Evolutionary conservation across 192 early-diverging fungal species (phyloP).

Genomic region (Powellomyces hirtus): DNA sequence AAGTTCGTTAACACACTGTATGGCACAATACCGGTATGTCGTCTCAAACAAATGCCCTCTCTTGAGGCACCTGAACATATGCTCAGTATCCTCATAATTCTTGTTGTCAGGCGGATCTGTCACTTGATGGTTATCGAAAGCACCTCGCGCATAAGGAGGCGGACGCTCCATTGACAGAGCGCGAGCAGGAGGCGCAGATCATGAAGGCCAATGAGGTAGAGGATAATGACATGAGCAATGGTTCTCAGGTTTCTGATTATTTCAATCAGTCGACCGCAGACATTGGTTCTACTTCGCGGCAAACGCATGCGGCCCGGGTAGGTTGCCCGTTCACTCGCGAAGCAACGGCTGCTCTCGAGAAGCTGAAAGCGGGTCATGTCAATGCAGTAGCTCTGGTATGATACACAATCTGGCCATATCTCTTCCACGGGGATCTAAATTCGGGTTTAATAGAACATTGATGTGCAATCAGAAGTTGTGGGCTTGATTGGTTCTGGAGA

Average conservation of each 20-base stretch:
- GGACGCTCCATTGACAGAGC: slow-evolving; percentile 78
- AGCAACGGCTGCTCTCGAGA: slow-evolving; percentile 58
- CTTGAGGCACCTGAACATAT: background rate
- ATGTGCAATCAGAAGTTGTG: slow-evolving; percentile 15
- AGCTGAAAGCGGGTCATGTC: slow-evolving; percentile 45
- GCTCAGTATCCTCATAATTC: background rate
- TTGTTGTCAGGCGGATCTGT: slow-evolving; percentile 59
- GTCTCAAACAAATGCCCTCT: background rate
- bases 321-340: slow-evolving; percentile 60
- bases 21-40: slow-evolving; percentile 63
- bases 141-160: slow-evolving; percentile 62
- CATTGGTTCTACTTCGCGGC: slow-evolving; percentile 58
- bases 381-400: slow-evolving; percentile 48
- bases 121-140: slow-evolving; percentile 62
- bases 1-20: slow-evolving; percentile 81
- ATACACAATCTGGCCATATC: too few species aligned
- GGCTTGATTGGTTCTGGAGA: slow-evolving; percentile 48
- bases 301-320: slow-evolving; percentile 65
- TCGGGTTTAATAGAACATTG: slow-evolving; percentile 37
- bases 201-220: slow-evolving; percentile 59
- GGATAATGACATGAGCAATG: slow-evolving; percentile 36
- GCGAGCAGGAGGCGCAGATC: slow-evolving; percentile 75
- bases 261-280: slow-evolving; percentile 38
- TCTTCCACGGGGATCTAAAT: too few species aligned
- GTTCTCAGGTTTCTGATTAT: slow-evolving; percentile 26